Evolutionary conservation across 257 asterid species (phyloP).

Genomic region (Linderniella brevidens): DNA sequence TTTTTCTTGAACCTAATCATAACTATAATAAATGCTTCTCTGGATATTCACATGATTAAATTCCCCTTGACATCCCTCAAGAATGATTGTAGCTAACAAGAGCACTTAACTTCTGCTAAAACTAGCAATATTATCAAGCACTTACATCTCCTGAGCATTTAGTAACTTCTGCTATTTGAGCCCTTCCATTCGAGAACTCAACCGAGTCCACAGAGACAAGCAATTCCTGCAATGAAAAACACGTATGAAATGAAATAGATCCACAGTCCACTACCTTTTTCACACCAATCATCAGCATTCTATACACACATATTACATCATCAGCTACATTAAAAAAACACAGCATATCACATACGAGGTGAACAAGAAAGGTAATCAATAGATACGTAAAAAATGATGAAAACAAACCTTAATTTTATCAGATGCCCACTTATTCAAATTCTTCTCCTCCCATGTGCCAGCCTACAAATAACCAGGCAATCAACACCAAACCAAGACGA

Average conservation of each 20-base stretch:
- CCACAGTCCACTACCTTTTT: too few relatives aligned
- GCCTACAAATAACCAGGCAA: too few relatives aligned
- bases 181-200: conserved; percentile 59
- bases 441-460: conserved; percentile 52
- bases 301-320: too few relatives aligned
- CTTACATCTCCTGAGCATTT: conserved; percentile 89
- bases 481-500: neutral
- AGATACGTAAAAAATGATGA: neutral
- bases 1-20: neutral
- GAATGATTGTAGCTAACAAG: neutral
- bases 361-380: neutral
- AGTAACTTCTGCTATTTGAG: conserved; percentile 75
- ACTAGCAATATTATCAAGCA: conserved; percentile 7
- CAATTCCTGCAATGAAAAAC: conserved; percentile 47
- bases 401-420: conserved; percentile 29
- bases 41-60: too few relatives aligned
- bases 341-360: too few relatives aligned
- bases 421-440: conserved; percentile 34
- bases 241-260: neutral
- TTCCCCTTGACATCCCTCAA: neutral
- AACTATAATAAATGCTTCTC: too few relatives aligned
- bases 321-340: too few relatives aligned
- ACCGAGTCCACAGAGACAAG: conserved; percentile 43
- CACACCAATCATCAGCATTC: neutral
- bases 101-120: too few relatives aligned